Conservation (phyloP, 2,329 filamentous ascomycete genomes). For the Stagonosporopsis cucurbitacearum region DNA sequence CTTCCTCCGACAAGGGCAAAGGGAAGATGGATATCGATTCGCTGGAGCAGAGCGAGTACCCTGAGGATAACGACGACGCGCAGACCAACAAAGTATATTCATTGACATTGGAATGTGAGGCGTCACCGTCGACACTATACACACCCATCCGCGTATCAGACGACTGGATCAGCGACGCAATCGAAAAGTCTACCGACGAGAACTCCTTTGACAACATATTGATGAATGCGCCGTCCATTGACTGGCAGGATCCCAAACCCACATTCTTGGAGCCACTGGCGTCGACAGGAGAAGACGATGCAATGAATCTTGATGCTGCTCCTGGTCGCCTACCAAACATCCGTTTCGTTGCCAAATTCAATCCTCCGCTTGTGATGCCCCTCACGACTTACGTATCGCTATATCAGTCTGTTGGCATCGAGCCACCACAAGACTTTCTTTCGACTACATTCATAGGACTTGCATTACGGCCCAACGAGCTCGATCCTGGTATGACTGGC, state of each 20-base stretch:
- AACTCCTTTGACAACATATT: conserved; percentile 48
- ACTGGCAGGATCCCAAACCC: conserved; percentile 77
- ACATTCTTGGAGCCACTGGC: conserved; percentile 56
- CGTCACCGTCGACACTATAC: conserved; percentile 55
- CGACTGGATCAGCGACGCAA: conserved; percentile 72
- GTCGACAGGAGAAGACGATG: conserved; percentile 53
- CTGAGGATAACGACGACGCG: conserved; percentile 48
- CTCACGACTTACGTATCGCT: conserved; percentile 68
- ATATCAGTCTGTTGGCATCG: conserved; percentile 63
- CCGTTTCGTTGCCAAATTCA: conserved; percentile 75
- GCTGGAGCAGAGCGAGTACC: conserved; percentile 21
- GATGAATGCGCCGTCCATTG: conserved; percentile 56
- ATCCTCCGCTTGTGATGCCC: conserved; percentile 75
- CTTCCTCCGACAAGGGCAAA: conserved; percentile 47
- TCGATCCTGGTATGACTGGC: conserved; percentile 62
- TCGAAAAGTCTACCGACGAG: conserved; percentile 63
- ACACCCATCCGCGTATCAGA: conserved; percentile 73
- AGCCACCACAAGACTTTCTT: conserved; percentile 63
- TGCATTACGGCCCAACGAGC: conserved; percentile 53
- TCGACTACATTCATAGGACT: conserved; percentile 58
- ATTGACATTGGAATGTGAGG: conserved; percentile 70
- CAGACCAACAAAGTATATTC: conserved; percentile 65
- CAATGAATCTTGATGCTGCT: conserved; percentile 62
- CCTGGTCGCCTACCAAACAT: conserved; percentile 69
- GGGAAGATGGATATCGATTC: conserved; percentile 47